Percentiles rank a stretch among this genome's conserved stretches.
Conservation (phyloP, 1,139 yeast genomes). For the Saccharomyces uvarum region DNA sequence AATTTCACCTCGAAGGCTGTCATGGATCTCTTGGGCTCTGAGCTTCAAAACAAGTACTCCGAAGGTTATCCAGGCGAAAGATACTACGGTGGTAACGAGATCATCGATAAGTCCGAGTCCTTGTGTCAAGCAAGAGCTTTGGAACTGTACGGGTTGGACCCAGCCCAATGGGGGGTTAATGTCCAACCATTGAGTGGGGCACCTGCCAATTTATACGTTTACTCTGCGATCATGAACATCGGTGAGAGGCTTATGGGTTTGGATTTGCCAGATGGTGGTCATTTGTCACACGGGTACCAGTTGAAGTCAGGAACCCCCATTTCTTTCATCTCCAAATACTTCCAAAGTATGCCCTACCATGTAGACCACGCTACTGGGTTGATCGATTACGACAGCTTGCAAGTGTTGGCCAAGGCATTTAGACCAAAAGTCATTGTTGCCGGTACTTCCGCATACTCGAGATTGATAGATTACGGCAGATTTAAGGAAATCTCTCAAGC, state of each 20-base stretch:
- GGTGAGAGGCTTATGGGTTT: slow-evolving; percentile 95
- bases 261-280: slow-evolving; percentile 96
- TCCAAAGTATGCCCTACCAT: slow-evolving; percentile 95
- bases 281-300: slow-evolving; percentile 92
- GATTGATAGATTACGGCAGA: slow-evolving; percentile 83
- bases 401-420: slow-evolving; percentile 73
- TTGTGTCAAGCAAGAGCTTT: slow-evolving; percentile 89
- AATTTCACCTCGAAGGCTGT: slow-evolving; percentile 93
- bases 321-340: slow-evolving; percentile 84
- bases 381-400: slow-evolving; percentile 85
- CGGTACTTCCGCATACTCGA: slow-evolving; percentile 93
- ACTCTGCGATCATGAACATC: slow-evolving; percentile 82
- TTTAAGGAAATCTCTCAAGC: slow-evolving; percentile 84
- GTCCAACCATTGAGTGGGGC: slow-evolving; percentile 93
- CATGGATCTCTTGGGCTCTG: slow-evolving; percentile 88
- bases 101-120: slow-evolving; percentile 82
- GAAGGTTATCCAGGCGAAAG: slow-evolving; percentile 98
- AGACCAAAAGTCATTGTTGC: slow-evolving; percentile 94
- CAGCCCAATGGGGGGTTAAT: slow-evolving; percentile 89
- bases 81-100: slow-evolving; percentile 94
- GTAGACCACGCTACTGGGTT: slow-evolving; percentile 77
- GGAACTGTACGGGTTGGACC: slow-evolving; percentile 68
- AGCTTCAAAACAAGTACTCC: slow-evolving; percentile 96
- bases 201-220: slow-evolving; percentile 90
- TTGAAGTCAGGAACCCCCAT: slow-evolving; percentile 73